Evolutionary conservation across 129 eudicot genomes (phyloP).

Genomic region (Gnaphalium uliginosum): DNA sequence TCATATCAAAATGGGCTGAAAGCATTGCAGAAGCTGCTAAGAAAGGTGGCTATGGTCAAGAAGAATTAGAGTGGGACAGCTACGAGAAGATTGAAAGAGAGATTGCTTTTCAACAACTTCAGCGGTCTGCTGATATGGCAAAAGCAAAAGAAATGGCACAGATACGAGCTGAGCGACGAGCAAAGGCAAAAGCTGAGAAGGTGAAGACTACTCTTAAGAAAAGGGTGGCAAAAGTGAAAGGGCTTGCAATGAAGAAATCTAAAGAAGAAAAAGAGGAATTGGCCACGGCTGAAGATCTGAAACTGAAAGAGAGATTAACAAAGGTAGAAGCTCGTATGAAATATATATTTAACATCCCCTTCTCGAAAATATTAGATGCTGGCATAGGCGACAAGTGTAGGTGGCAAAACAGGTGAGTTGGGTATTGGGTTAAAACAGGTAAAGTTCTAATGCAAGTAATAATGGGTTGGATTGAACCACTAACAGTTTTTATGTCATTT

Average conservation of each 20-base stretch:
- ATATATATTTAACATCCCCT: background rate
- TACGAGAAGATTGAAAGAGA: constrained; percentile 63
- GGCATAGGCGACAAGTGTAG: background rate
- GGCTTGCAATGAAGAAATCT: constrained; percentile 41
- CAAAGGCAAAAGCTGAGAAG: constrained; percentile 54
- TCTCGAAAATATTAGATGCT: background rate
- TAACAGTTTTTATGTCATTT: background rate
- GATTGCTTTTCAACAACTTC: constrained; percentile 45
- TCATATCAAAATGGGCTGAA: constrained; percentile 63
- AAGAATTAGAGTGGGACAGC: constrained; percentile 85
- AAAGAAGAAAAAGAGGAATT: constrained; percentile 62
- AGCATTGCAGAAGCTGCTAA: constrained; percentile 83
- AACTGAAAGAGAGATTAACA: constrained; percentile 55
- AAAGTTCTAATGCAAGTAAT: background rate
- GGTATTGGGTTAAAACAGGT: background rate
- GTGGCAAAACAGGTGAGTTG: background rate
- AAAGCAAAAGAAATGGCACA: constrained; percentile 60
- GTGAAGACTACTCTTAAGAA: constrained; percentile 44
- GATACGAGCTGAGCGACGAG: constrained; percentile 52
- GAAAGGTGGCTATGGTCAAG: constrained; percentile 61
- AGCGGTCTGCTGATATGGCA: constrained; percentile 56
- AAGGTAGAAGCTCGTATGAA: constrained; percentile 49
- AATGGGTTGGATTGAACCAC: background rate
- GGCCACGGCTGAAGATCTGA: constrained; percentile 51
- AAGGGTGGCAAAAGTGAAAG: constrained; percentile 47